Percentiles rank a stretch among this genome's conserved stretches.
Conservation (phyloP, 352 stramenopile species). For the Globisporangium echinulatum region DNA sequence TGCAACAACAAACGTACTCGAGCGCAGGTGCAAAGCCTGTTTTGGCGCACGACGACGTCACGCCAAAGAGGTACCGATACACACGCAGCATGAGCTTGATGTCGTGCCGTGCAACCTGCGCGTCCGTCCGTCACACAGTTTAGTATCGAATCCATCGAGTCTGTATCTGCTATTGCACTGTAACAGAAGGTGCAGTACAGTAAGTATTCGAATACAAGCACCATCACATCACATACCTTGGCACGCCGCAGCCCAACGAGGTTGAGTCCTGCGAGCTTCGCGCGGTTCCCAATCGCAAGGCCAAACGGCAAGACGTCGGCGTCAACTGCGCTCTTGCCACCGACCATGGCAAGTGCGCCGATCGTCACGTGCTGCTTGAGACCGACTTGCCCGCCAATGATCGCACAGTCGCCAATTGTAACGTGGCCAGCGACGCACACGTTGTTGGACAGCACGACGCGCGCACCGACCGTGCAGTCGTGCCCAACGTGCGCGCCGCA, state of each 20-base stretch:
- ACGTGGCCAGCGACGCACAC: constrained; percentile 79
- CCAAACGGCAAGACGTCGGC: constrained; percentile 78
- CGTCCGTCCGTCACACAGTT: too few species aligned
- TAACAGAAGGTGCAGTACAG: too few species aligned
- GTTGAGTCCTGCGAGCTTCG: constrained; percentile 72
- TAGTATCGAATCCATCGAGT: too few species aligned
- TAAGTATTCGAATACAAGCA: too few species aligned
- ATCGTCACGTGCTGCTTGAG: constrained; percentile 76
- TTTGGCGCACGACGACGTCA: constrained; percentile 35
- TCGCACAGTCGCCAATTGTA: constrained; percentile 60
- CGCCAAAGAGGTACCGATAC: constrained; percentile 74
- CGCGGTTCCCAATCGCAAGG: constrained; percentile 64
- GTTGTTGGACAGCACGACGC: constrained; percentile 79
- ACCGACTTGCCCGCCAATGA: constrained; percentile 71
- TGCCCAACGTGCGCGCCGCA: constrained; percentile 72
- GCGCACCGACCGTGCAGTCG: constrained; percentile 51
- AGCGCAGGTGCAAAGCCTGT: constrained; percentile 69
- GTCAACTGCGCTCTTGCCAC: constrained; percentile 76
- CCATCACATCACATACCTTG: constrained; percentile 16
- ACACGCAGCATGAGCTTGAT: constrained; percentile 76
- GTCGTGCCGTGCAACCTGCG: constrained; percentile 39
- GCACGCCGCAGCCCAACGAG: constrained; percentile 63
- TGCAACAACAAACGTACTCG: constrained; percentile 27
- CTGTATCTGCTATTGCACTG: too few species aligned
- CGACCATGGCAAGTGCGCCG: constrained; percentile 68